These are phyloP conservation scores for Tephrocybe sp. DNA, from an alignment of 768 basidiomycete genomes.

Conservation along the genomic window DNA sequence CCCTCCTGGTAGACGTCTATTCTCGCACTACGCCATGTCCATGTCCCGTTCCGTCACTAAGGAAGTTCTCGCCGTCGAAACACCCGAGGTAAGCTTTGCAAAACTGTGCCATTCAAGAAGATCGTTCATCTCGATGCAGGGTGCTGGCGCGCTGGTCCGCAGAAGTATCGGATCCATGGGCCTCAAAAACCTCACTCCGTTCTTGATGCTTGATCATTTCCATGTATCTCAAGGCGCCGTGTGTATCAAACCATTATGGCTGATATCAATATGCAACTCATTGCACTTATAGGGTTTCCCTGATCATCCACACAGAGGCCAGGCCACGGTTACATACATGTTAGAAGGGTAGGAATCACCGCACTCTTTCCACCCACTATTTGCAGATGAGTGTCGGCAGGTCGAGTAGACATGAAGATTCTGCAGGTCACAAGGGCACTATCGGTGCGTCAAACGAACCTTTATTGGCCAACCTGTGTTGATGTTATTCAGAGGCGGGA, in stretches of 20 bases:
- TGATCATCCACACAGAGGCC: slow-evolving; percentile 92
- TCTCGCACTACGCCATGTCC: slow-evolving; percentile 25
- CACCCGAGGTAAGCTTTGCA: slow-evolving; percentile 57
- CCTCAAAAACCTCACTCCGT: slow-evolving; percentile 84
- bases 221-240: slow-evolving; percentile 70
- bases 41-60: slow-evolving; percentile 72
- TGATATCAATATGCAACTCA: background rate
- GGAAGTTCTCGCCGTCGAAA: slow-evolving; percentile 76
- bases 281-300: slow-evolving; percentile 67
- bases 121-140: slow-evolving; percentile 38
- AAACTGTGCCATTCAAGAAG: slow-evolving; percentile 3
- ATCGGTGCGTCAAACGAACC: slow-evolving; percentile 38
- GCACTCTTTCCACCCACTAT: background rate
- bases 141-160: slow-evolving; percentile 80
- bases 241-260: slow-evolving; percentile 23
- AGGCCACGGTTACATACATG: slow-evolving; percentile 89
- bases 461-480: background rate
- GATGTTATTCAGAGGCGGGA: slow-evolving; percentile 48
- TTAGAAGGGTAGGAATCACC: slow-evolving; percentile 59
- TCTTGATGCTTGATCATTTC: slow-evolving; percentile 90
- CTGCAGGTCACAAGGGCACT: slow-evolving; percentile 78
- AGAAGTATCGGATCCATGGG: slow-evolving; percentile 79
- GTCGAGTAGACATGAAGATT: slow-evolving; percentile 86
- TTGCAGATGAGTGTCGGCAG: slow-evolving; percentile 28
- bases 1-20: slow-evolving; percentile 7